A percentile compares a stretch with the other conserved stretches of the same genome.
Conservation (phyloP, 176 grass and related monocot species). For the Dendrocalamus sinicus region DNA sequence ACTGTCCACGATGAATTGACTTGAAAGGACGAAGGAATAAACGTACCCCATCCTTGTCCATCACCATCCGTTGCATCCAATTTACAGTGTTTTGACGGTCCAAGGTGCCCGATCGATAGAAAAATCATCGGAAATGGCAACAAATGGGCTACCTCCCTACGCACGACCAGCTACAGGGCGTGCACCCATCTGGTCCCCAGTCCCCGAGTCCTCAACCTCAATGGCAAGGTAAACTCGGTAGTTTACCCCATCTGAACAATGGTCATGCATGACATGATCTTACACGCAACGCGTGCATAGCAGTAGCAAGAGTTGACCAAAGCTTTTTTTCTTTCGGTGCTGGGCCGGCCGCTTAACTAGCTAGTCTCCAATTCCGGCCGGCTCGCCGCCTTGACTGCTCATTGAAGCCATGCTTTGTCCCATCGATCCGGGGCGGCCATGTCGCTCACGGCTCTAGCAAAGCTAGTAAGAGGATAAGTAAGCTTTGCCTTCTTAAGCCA, state of each 20-base stretch:
- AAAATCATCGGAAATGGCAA: constrained; percentile 41
- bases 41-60: neutral
- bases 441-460: constrained; percentile 26
- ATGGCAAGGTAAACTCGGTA: neutral
- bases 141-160: constrained; percentile 5
- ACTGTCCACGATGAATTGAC: neutral
- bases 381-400: neutral
- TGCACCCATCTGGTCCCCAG: constrained; percentile 8
- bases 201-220: neutral
- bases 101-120: neutral
- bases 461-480: constrained; percentile 5
- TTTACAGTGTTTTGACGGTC: neutral
- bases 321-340: neutral
- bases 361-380: constrained; percentile 33
- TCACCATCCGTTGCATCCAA: neutral
- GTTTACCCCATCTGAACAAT: neutral
- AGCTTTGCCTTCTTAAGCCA: neutral
- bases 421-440: neutral
- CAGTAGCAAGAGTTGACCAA: constrained; percentile 3
- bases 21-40: constrained; percentile 40
- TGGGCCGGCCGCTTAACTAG: neutral
- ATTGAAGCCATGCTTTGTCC: constrained; percentile 30
- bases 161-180: neutral
- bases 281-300: neutral
- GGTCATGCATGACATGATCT: neutral